Base-by-base conservation (phyloP, 2,329 filamentous ascomycete genomes). In the Fusarium sp. region DNA sequence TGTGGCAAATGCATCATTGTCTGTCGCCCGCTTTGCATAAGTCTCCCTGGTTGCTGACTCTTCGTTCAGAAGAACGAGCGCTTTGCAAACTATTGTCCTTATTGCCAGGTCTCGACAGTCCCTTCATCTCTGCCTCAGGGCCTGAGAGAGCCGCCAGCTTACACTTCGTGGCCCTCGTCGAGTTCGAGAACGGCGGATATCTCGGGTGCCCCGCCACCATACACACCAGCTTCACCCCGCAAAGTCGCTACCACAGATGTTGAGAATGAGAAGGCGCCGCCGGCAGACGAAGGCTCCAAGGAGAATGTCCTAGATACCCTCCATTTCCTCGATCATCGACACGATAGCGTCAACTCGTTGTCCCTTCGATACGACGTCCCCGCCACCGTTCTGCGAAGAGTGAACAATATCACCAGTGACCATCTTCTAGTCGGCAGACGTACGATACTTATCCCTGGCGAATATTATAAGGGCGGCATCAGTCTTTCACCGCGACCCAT, bases 331-430 rank as follows among this genome's bases (percentile, higher is more conserved):
- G 86, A 93, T 77, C 91, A 93, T 66, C 83, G 85, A n/a, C 86
- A 88, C 70, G 94, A 97, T 80, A 91, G 88, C 11, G 84, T 96
- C 73, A 77, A 86, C 22, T 93, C 92, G 2, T 84, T 97, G 17
- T 92, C 93, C 1, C 85, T 97, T 8, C 88, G 90, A 27, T 97
- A 97, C 79, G 86, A 87, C 56, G 91, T 96, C 1, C 92, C 94
- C 2, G 85, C 89, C 20, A 78, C 87, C 10, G 89, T 87, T 2
- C 84, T 97, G 17, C 87, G 93, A 52, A 87, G 85, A 62, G 87
- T 89, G 68, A 97, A 97, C 83, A 90, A 90, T 67, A 85, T 97
- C 38, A 91, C 89, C 64, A 89, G 90, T 35, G 93, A 96, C 81
- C 90, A 94, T 79, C 85, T 96, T 4, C 83, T 97, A 3, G 85